Evolutionary conservation across 1,139 yeast species (phyloP).

Genomic region (Suhomyces anneliseae): DNA sequence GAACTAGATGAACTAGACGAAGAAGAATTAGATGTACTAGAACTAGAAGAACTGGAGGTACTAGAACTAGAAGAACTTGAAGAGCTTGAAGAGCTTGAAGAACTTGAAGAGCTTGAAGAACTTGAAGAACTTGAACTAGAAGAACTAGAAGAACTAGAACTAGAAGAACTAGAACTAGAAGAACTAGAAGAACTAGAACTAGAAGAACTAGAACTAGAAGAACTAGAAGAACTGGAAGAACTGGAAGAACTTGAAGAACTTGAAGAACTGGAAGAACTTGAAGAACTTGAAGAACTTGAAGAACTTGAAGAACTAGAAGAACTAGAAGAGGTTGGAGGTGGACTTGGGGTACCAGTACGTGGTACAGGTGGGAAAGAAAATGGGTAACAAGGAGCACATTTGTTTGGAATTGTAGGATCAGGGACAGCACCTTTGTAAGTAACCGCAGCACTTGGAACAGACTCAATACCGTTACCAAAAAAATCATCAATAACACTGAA

Average conservation of each 20-base stretch:
- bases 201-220: background rate
- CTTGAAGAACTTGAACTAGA: too few relatives aligned
- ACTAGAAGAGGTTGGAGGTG: background rate
- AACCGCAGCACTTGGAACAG: constrained; percentile 19
- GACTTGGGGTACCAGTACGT: background rate
- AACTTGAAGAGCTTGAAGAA: background rate
- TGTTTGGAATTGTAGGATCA: constrained; percentile 3
- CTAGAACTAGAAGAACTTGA: background rate
- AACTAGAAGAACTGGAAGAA: background rate
- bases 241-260: background rate
- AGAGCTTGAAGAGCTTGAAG: background rate
- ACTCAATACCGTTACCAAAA: constrained; percentile 12
- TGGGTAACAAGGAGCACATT: constrained; percentile 2
- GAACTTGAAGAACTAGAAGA: background rate
- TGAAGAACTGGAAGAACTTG: too few relatives aligned
- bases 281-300: background rate
- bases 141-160: too few relatives aligned
- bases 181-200: background rate
- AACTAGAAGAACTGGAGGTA: background rate
- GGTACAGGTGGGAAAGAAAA: constrained; percentile 2
- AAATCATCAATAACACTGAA: constrained; percentile 18
- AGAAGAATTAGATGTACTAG: background rate
- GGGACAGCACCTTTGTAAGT: constrained; percentile 12
- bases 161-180: background rate
- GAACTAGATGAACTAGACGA: background rate